Evolutionary conservation across 345 rosid genomes (phyloP), one percentile per base, ranked within the genome.

Genomic region (Arabidopsis arenosa): DNA sequence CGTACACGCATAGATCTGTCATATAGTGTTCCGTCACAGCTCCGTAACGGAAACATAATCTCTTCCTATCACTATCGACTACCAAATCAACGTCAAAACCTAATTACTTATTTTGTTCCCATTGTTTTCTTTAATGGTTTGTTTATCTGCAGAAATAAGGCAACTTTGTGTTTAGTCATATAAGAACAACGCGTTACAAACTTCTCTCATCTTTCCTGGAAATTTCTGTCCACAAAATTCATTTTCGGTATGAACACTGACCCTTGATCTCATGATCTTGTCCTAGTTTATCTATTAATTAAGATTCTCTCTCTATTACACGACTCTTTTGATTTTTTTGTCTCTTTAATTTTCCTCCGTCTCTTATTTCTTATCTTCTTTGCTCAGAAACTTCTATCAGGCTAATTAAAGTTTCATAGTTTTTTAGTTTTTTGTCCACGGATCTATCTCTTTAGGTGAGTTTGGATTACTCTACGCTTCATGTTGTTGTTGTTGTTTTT

Each of bases 41-140:
- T 45, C 15, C 35, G 80, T 77, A 57, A 71, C 73, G 2, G 32
- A 56, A 63, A 70, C 72, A 1, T 18, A 63, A 55, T 28, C 23
- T 45, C 8, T 1, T 11, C 63, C 61, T 49, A 5, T 55, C 63
- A 4, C 56, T 49, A 32, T 61, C 75, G 37, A 9, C 45, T 47
- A 64, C 66, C 72, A 68, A 76, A 76, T 76, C 71, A 70, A 62
- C 74, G 75, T 23, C 75, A 61, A 44, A 39, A 48, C 62, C 55
- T 40, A 75, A 59, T 45, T 8, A 0, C 33, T 21, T 35, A 44
- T 36, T 18, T 23, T 23, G 21, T 23, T 1, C 26, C 26, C 2
- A 23, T 23, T 7, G 2, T 4, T 70, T 18, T 58, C 32, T 62
- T 33, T 18, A 64, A 7, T 44, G 57, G 41, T 11, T 33, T 65